Conservation (phyloP, 2,329 filamentous ascomycete species). For the Elsinoe batatas region DNA sequence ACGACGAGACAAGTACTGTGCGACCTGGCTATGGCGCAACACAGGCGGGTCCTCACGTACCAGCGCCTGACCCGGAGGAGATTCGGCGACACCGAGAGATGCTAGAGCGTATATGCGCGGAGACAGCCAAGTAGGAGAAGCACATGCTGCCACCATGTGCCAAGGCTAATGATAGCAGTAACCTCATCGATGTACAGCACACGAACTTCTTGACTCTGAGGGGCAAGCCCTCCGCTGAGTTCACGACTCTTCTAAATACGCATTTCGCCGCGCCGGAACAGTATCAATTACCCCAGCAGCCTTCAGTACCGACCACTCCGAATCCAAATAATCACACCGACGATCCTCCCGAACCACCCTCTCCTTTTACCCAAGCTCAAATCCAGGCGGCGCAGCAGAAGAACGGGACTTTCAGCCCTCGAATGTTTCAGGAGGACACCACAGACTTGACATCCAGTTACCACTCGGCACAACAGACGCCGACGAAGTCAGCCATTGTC, state of each 20-base stretch:
- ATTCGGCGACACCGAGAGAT: slow-evolving; percentile 39
- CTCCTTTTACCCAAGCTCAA: slow-evolving; percentile 12
- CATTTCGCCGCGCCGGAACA: slow-evolving; percentile 23
- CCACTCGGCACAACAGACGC: slow-evolving; percentile 14
- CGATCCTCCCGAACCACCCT: slow-evolving; percentile 4
- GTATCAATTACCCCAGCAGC: neutral
- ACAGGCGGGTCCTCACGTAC: slow-evolving; percentile 26
- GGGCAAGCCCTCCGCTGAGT: slow-evolving; percentile 30
- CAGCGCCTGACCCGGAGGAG: slow-evolving; percentile 40
- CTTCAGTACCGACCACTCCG: neutral
- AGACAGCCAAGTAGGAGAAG: slow-evolving; percentile 37
- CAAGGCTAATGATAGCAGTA: slow-evolving; percentile 26
- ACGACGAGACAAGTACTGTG: slow-evolving; percentile 33
- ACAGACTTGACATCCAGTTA: slow-evolving; percentile 13
- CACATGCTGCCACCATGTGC: neutral
- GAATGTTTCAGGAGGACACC: neutral
- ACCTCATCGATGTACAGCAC: slow-evolving; percentile 41
- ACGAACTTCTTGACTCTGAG: slow-evolving; percentile 29
- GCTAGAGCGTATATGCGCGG: slow-evolving; percentile 39
- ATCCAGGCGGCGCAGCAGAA: slow-evolving; percentile 7
- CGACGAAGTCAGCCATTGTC: slow-evolving; percentile 11
- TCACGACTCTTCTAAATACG: slow-evolving; percentile 34
- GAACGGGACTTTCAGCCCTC: neutral
- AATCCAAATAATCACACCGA: neutral
- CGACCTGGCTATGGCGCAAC: slow-evolving; percentile 35